Evolutionary conservation across 805 yeast species (phyloP).

Genomic region (Nakazawaea sp.): DNA sequence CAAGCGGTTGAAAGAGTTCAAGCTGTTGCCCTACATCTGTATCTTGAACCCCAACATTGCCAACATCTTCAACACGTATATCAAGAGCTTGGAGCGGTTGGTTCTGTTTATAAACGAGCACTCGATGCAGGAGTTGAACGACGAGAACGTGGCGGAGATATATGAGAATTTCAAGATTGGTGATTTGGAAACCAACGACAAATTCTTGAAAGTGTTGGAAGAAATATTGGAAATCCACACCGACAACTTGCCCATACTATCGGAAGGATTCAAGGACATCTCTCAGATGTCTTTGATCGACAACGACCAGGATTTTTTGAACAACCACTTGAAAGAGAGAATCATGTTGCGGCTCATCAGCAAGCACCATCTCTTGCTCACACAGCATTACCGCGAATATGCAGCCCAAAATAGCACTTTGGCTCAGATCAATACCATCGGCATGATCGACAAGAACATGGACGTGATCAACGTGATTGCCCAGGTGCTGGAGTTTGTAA

Average conservation of each 20-base stretch:
- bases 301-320: conserved; percentile 42
- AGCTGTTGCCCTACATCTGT: conserved; percentile 75
- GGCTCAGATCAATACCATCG: conserved; percentile 42
- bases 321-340: conserved; percentile 73
- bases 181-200: conserved; percentile 45
- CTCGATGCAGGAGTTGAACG: conserved; percentile 3
- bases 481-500: conserved; percentile 66
- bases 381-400: conserved; percentile 26
- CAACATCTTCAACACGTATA: conserved; percentile 65
- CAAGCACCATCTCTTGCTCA: conserved; percentile 71
- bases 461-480: conserved; percentile 57
- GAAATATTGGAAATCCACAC: conserved; percentile 69
- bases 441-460: conserved; percentile 60
- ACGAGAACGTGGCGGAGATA: conserved; percentile 27
- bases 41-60: conserved; percentile 84
- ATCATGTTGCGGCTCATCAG: conserved; percentile 83
- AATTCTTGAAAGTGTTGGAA: conserved; percentile 45
- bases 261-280: conserved; percentile 69
- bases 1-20: conserved; percentile 60
- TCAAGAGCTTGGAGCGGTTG: conserved; percentile 56
- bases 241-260: conserved; percentile 75
- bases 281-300: conserved; percentile 25
- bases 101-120: conserved; percentile 32
- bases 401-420: conserved; percentile 28
- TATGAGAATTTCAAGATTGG: conserved; percentile 27